A percentile compares a stretch with the other conserved stretches of the same genome.
Evolutionary conservation across 352 stramenopile species (phyloP).

Genomic region (Phytopythium chamaehyphon): DNA sequence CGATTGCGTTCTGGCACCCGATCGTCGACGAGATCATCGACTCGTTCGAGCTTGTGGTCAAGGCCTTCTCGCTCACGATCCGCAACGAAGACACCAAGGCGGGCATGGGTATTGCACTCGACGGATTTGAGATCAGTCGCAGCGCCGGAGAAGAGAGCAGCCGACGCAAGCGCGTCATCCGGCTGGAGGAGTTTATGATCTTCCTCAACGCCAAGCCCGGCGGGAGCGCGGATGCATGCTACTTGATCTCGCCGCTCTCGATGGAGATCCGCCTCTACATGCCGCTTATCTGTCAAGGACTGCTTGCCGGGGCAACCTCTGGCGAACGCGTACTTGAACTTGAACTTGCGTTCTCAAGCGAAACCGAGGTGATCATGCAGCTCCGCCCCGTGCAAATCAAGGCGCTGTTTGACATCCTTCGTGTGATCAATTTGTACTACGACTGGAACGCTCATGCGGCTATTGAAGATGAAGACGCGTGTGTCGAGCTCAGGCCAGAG

Average conservation of each 20-base stretch:
- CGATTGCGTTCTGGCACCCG: slow-evolving; percentile 42
- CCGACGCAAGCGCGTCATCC: slow-evolving; percentile 41
- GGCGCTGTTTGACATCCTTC: slow-evolving; percentile 52
- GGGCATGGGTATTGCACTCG: slow-evolving; percentile 51
- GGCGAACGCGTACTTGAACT: slow-evolving; percentile 45
- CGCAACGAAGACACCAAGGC: slow-evolving; percentile 51
- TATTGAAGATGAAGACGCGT: slow-evolving; percentile 59
- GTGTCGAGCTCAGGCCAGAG: slow-evolving; percentile 39
- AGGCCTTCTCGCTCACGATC: slow-evolving; percentile 47
- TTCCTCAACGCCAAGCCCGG: slow-evolving; percentile 50
- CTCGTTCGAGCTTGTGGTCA: slow-evolving; percentile 56
- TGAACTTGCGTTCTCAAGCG: slow-evolving; percentile 37
- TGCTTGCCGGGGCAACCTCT: slow-evolving; percentile 44
- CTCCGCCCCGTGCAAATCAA: slow-evolving; percentile 62
- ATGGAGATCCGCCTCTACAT: slow-evolving; percentile 58
- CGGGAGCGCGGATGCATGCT: slow-evolving; percentile 27
- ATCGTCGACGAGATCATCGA: slow-evolving; percentile 66
- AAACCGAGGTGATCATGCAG: slow-evolving; percentile 34
- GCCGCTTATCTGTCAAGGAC: slow-evolving; percentile 60
- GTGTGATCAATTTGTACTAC: slow-evolving; percentile 55
- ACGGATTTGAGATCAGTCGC: slow-evolving; percentile 56
- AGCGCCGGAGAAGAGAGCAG: slow-evolving; percentile 16
- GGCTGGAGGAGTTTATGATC: slow-evolving; percentile 61
- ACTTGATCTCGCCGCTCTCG: slow-evolving; percentile 46
- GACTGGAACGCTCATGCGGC: slow-evolving; percentile 61